A percentile compares a stretch with the other conserved stretches of the same genome.
Evolutionary conservation across 306 rosid genomes (phyloP).

Genomic region (Parietaria judaica): DNA sequence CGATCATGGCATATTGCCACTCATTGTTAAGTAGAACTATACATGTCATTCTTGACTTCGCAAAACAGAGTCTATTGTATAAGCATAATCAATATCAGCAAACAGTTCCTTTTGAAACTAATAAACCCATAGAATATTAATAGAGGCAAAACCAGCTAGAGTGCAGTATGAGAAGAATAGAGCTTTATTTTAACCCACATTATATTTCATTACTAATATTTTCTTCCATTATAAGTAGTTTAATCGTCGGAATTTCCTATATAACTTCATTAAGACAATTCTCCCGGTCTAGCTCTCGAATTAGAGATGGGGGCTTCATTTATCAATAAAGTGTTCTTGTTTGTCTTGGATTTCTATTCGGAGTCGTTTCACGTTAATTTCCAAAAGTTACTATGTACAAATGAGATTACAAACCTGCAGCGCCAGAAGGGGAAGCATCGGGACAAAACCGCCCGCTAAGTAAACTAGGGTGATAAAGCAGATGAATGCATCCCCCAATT

Average conservation of each 20-base stretch:
- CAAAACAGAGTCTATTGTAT: neutral
- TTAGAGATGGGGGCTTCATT: no score
- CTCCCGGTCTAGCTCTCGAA: no score
- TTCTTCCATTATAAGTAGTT: no score
- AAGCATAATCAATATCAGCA: neutral
- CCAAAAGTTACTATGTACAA: conserved; percentile 7
- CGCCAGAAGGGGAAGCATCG: conserved; percentile 94
- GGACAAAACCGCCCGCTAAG: conserved; percentile 94
- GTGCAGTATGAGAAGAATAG: neutral
- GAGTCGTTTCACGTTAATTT: neutral
- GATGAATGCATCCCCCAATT: conserved; percentile 79
- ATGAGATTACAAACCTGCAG: conserved; percentile 63
- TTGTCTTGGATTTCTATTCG: no score
- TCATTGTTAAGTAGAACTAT: no score
- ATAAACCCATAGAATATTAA: neutral
- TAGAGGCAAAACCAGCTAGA: neutral
- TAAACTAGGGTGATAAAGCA: conserved; percentile 90
- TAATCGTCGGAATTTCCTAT: no score
- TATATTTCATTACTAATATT: no score
- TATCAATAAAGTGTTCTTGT: no score
- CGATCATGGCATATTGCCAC: no score
- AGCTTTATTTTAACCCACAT: neutral
- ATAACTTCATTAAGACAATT: no score
- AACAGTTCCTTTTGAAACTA: neutral
- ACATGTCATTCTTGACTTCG: no score